Base-by-base conservation (phyloP, 2,329 filamentous ascomycete genomes). In the Alternaria rosae region DNA sequence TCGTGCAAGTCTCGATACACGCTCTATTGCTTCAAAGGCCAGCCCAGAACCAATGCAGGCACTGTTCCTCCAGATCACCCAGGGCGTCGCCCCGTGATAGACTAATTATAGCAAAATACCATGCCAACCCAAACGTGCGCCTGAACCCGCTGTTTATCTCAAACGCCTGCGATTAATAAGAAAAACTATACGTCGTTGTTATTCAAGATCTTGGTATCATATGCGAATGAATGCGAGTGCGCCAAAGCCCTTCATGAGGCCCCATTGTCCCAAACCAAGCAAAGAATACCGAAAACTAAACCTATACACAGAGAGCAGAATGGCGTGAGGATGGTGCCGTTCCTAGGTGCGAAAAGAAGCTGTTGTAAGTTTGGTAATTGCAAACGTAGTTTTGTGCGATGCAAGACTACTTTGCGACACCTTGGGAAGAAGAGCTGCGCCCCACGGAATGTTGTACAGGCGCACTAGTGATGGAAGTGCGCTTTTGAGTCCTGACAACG, bases 401-500 rank as follows among this genome's bases (percentile, higher is more conserved):
- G n/a, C 51, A 17, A 15, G 20, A 51, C 60, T 52, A 62, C 38
- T 42, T 59, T 23, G 42, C 32, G 5, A 69, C 70, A 35, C 74
- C 73, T 50, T 72, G 73, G 1, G 73, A 76, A 11, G 76, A 75
- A 23, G 76, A 78, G 57, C 71, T 70, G 57, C 76, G 74, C 43
- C 71, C 71, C 12, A 72, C 42, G 8, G 72, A 67, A 58, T 78
- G 66, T 41, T 72, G 67, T 15, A 66, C 62, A 8, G 75, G 76
- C 15, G 75, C 71, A 61, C 74, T 73, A 1, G 75, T 77, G 23
- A 79, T 72, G 3, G 76, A 77, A 6, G 66, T 69, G 35, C 79
- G 74, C 57, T 80, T 80, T 54, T 76, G 69, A 4, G 75, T 68
- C 57, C 79, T 78, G 59, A 82, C 80, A 0, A 72, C 64, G 30